Conservation (phyloP, 371 early-diverging fungal species). For the Capillidium heterosporum region DNA sequence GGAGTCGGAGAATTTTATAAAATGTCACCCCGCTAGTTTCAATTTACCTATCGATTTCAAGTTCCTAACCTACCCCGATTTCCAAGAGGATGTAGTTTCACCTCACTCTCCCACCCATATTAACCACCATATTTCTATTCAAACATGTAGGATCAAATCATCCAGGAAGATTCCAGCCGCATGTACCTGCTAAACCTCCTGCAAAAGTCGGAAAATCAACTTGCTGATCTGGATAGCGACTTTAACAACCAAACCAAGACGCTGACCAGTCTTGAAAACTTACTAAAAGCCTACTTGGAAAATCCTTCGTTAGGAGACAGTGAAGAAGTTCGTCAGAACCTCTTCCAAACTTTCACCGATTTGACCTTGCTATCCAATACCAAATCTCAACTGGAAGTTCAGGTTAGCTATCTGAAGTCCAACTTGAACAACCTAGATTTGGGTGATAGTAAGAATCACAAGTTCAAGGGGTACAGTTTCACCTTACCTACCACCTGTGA, state of each 20-base stretch:
- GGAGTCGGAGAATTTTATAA: not conserved
- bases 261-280: conserved; percentile 22
- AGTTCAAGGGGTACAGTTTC: conserved; percentile 51
- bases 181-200: conserved; percentile 42
- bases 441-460: conserved; percentile 38
- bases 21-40: not conserved
- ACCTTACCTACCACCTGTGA: conserved; percentile 68
- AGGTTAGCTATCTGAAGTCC: conserved; percentile 23
- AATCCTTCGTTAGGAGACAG: conserved; percentile 18
- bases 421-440: conserved; percentile 30
- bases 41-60: not conserved
- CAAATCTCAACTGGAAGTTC: conserved; percentile 9
- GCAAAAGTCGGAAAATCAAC: conserved; percentile 26
- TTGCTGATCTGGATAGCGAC: conserved; percentile 23
- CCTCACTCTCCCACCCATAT: not conserved
- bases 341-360: not conserved
- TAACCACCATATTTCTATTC: not conserved
- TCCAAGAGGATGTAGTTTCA: conserved; percentile 1
- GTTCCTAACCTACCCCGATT: not conserved
- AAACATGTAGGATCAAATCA: conserved; percentile 24
- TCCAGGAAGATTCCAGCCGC: conserved; percentile 26
- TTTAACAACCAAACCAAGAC: conserved; percentile 20
- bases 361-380: not conserved
- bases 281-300: conserved; percentile 22
- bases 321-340: conserved; percentile 16